These are phyloP conservation scores for Lojkania enalia DNA, from an alignment of 2,329 filamentous ascomycete species.

Conservation along the genomic window DNA sequence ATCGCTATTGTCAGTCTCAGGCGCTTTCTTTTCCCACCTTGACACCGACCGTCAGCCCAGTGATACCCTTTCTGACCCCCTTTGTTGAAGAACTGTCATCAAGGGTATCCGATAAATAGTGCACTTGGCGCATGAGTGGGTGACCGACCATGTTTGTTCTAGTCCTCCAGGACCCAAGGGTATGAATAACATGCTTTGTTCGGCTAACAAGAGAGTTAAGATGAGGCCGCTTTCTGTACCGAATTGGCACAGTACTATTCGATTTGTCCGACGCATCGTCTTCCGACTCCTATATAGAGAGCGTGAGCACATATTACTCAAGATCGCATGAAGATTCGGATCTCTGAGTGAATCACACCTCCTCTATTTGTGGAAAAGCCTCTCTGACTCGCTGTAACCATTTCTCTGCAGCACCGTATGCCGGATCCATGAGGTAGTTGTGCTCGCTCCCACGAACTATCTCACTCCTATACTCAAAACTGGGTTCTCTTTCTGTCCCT, in stretches of 20 bases:
- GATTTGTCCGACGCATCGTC: neutral
- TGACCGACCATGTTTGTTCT: neutral
- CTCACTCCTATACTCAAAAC: slow-evolving; percentile 23
- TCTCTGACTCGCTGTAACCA: slow-evolving; percentile 33
- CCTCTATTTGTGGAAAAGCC: slow-evolving; percentile 14
- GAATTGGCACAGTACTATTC: neutral
- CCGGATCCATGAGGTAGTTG: slow-evolving; percentile 33
- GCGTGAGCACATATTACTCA: no score
- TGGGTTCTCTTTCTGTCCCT: slow-evolving; percentile 2
- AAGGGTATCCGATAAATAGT: neutral
- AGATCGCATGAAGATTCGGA: no score
- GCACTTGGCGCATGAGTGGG: neutral
- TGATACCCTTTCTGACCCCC: slow-evolving; percentile 3
- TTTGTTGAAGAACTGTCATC: slow-evolving; percentile 7
- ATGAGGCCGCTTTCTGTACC: neutral
- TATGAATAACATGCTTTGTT: slow-evolving; percentile 1
- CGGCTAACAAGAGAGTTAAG: neutral
- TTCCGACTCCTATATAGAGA: neutral
- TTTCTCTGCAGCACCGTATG: slow-evolving; percentile 24
- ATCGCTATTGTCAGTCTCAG: no score
- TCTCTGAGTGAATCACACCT: slow-evolving; percentile 3
- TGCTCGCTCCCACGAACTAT: slow-evolving; percentile 28
- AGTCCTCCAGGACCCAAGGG: neutral
- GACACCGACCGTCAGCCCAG: neutral
- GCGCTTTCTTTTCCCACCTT: no score